Evolutionary conservation across 169 alveolate species (phyloP).

Genomic region (Eimeria acervulina): DNA sequence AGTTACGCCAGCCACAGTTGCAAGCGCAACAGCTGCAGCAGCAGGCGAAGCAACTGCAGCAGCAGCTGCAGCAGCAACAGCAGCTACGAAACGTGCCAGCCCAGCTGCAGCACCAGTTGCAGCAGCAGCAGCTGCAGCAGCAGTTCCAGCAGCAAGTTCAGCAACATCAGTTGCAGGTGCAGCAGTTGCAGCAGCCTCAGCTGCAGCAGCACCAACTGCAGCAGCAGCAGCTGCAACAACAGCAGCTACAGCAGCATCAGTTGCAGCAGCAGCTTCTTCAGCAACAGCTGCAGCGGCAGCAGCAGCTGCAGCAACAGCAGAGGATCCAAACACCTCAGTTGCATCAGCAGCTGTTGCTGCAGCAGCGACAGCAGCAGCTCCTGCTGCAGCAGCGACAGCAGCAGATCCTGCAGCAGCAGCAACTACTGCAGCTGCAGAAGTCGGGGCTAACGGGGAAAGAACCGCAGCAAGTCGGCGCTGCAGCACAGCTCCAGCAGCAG

Average conservation of each 20-base stretch:
- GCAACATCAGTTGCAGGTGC: slow-evolving; percentile 64
- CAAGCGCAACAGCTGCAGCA: background rate
- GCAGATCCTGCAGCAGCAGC: slow-evolving; percentile 60
- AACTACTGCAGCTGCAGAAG: slow-evolving; percentile 44
- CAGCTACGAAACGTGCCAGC: background rate
- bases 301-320: slow-evolving; percentile 66
- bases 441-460: slow-evolving; percentile 27
- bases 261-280: background rate
- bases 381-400: slow-evolving; percentile 52
- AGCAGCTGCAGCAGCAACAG: slow-evolving; percentile 31
- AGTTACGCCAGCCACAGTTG: background rate
- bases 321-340: background rate
- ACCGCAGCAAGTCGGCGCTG: slow-evolving; percentile 26
- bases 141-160: slow-evolving; percentile 31
- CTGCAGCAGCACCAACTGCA: background rate
- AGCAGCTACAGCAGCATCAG: slow-evolving; percentile 34
- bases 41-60: slow-evolving; percentile 41
- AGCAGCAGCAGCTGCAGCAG: slow-evolving; percentile 35
- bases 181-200: slow-evolving; percentile 55
- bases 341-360: slow-evolving; percentile 43
- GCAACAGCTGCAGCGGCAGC: slow-evolving; percentile 65
- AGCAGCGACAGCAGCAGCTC: slow-evolving; percentile 21
- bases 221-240: slow-evolving; percentile 5
- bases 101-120: slow-evolving; percentile 31
- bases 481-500: slow-evolving; percentile 62